Percentiles rank a stretch among this genome's conserved stretches.
Conservation (phyloP, 2,329 filamentous ascomycete species). For the Colletotrichum sp. region DNA sequence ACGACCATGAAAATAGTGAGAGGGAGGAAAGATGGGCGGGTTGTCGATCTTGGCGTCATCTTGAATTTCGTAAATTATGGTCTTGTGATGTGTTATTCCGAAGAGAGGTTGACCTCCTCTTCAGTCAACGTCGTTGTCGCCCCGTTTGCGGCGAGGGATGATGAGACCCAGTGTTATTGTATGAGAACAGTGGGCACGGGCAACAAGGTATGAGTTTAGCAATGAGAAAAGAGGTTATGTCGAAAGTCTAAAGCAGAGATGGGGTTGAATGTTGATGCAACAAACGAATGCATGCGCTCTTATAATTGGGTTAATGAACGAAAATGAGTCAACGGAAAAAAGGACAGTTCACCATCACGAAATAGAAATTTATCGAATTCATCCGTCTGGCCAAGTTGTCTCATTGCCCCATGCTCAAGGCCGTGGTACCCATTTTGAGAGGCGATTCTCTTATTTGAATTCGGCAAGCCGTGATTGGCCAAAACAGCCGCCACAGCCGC, state of each 20-base stretch:
- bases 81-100: neutral
- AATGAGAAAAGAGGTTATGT: neutral
- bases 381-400: constrained; percentile 18
- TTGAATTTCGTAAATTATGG: neutral
- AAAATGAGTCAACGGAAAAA: constrained; percentile 18
- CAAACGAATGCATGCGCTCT: neutral
- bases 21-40: neutral
- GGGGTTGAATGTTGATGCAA: neutral
- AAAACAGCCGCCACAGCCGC: neutral
- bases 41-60: neutral
- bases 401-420: neutral
- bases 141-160: neutral
- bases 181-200: neutral
- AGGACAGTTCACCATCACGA: constrained; percentile 19
- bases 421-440: neutral
- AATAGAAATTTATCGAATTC: constrained; percentile 19
- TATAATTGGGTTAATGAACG: neutral
- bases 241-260: neutral
- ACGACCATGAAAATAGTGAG: constrained; percentile 5
- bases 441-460: constrained; percentile 21
- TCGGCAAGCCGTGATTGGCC: constrained; percentile 19
- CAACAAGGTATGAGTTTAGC: neutral
- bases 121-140: neutral
- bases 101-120: neutral
- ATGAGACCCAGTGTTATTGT: neutral